Base-by-base conservation (phyloP, 2,329 filamentous ascomycete species). In the Fusarium avenaceum region DNA sequence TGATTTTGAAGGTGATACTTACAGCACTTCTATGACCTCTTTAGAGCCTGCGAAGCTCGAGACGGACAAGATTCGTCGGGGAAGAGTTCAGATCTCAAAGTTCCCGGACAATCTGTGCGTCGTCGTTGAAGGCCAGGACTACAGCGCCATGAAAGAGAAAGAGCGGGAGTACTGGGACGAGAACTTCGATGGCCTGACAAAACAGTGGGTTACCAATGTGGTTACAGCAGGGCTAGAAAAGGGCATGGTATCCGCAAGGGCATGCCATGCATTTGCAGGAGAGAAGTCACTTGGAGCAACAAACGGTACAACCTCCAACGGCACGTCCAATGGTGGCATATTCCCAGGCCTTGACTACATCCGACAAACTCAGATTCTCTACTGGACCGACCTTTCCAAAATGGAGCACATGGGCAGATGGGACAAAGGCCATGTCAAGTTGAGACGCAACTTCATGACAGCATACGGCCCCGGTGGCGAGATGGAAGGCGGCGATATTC, bases 401-500 rank as follows among this genome's bases (percentile, higher is more conserved):
- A 69, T 70, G 65, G 67, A 70, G 48, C 22, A 69, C 19, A 55
- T 70, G 22, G 67, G 67, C 8, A 45, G 48, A 22, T 63, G 49
- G 54, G 61, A 70, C 17, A 70, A 69, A n/a, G 62, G 45, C 30
- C 65, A 70, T 30, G 63, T 70, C 6, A 60, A 66, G 33, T 54
- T 70, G 3, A 35, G 65, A 8, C 35, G 57, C 13, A 43, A 39
- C 4, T 70, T 69, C 30, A 53, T 70, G 33, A 22, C 50, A 22
- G 51, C 62, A 17, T 70, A 70, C 32, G 51, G 57, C 3, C 47
- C 65, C 3, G 62, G 51, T 3, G 67, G 67, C 3, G n/a, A 7
- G 0, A 55, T 68, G 40, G 44, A 63, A 19, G 62, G 43, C 13
- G 47, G 62, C 1, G 46, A 70, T 4, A 7, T 70, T 5, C 20